Evolutionary conservation across 495 filamentous ascomycete genomes (phyloP).

Genomic region (Bacidia rubella): DNA sequence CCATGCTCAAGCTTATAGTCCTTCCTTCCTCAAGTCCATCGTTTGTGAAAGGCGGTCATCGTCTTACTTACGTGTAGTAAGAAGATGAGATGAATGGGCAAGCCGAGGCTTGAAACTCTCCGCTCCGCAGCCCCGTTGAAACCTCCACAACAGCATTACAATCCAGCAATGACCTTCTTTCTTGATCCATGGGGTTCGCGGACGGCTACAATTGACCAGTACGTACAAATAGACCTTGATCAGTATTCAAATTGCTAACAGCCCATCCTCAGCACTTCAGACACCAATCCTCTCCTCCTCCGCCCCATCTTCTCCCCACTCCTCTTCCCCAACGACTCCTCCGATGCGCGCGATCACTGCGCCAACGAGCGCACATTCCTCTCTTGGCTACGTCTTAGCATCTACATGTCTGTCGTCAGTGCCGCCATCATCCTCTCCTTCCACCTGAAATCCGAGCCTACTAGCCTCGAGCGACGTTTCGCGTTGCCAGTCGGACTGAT

Average conservation of each 20-base stretch:
- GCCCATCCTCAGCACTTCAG: conserved; percentile 6
- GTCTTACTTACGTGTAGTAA: no score
- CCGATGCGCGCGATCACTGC: conserved; percentile 64
- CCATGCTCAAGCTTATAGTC: no score
- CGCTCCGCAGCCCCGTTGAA: neutral
- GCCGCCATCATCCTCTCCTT: conserved; percentile 87
- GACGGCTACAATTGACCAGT: conserved; percentile 10
- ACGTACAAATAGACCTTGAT: neutral
- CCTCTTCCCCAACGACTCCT: conserved; percentile 76
- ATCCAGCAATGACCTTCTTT: conserved; percentile 4
- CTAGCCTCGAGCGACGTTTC: conserved; percentile 54
- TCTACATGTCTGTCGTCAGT: conserved; percentile 83
- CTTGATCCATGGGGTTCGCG: conserved; percentile 7
- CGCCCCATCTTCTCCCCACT: conserved; percentile 63
- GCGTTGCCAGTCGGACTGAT: conserved; percentile 72
- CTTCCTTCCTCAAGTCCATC: no score
- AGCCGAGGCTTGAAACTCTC: neutral
- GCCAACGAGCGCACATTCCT: conserved; percentile 62
- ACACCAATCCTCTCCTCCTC: conserved; percentile 40
- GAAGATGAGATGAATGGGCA: no score
- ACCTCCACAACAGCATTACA: neutral
- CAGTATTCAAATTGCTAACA: neutral
- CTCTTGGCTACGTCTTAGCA: conserved; percentile 80
- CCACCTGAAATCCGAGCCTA: conserved; percentile 65
- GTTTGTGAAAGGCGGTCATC: no score